A percentile compares a stretch with the other conserved stretches of the same genome.
These are phyloP conservation scores for Candida quercuum DNA, from an alignment of 805 yeast genomes.

Conservation along the genomic window DNA sequence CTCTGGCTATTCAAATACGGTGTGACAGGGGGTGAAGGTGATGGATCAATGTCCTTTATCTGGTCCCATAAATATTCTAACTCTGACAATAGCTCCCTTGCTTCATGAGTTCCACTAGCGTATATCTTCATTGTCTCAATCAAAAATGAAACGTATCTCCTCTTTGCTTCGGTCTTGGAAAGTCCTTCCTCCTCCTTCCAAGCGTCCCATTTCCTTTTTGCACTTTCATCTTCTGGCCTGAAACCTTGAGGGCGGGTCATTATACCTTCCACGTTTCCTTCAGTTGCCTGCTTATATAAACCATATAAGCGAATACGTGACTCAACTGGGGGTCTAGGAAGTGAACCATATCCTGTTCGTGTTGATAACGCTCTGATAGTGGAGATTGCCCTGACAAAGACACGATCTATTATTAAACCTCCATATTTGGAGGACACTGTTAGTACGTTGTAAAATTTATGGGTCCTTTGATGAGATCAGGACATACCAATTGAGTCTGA, in stretches of 20 bases:
- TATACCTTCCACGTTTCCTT: constrained; percentile 71
- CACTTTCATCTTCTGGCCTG: constrained; percentile 58
- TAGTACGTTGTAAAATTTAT: too few species aligned
- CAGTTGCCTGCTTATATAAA: constrained; percentile 80
- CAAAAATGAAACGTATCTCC: constrained; percentile 59
- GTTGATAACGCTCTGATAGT: constrained; percentile 71
- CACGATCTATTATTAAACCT: constrained; percentile 62
- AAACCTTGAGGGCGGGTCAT: constrained; percentile 62
- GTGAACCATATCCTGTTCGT: constrained; percentile 51
- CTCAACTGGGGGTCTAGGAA: constrained; percentile 76
- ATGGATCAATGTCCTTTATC: constrained; percentile 40
- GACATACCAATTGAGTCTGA: constrained; percentile 14
- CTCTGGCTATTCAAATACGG: constrained; percentile 1
- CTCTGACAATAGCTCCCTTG: constrained; percentile 59
- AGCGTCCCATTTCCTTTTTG: constrained; percentile 76
- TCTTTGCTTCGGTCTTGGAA: constrained; percentile 65
- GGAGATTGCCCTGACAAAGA: constrained; percentile 76
- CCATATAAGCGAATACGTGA: constrained; percentile 69
- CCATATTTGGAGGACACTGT: too few species aligned
- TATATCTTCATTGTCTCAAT: constrained; percentile 69
- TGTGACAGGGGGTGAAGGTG: constrained; percentile 13
- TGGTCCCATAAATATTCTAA: constrained; percentile 74
- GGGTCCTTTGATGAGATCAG: too few species aligned
- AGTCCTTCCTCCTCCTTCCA: constrained; percentile 77
- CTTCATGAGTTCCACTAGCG: constrained; percentile 62